phyloP scores from a whole-genome alignment of 2,329 filamentous ascomycete species.

The Akanthomyces muscarius region DNA sequence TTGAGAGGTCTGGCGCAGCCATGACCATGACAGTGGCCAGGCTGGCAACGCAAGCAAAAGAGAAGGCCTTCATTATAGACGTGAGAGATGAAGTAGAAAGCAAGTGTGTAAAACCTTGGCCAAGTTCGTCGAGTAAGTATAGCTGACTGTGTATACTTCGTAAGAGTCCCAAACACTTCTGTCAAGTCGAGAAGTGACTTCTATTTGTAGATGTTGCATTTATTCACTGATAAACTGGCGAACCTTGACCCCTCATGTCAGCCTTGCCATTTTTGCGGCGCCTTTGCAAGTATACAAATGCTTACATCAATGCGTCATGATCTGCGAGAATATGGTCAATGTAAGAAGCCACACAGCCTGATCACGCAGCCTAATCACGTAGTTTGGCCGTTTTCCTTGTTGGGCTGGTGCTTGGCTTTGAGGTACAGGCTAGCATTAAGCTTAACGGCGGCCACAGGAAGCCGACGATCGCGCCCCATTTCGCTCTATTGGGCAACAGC shows the following conservation, averaged over 20 bases:
- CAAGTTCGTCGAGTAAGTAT: too few species aligned
- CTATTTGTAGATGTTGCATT: neutral
- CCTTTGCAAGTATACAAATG: neutral
- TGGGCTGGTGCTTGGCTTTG: too few species aligned
- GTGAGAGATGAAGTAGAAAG: neutral
- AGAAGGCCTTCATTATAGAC: slow-evolving; percentile 30
- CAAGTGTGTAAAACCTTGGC: too few species aligned
- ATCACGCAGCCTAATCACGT: neutral
- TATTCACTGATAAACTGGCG: too few species aligned
- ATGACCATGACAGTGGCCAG: neutral
- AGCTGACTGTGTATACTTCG: too few species aligned
- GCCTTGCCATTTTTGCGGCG: neutral
- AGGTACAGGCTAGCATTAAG: too few species aligned
- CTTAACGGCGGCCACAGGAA: too few species aligned
- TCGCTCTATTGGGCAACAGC: too few species aligned
- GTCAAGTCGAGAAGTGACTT: neutral
- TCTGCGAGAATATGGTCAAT: neutral
- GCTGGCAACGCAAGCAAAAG: slow-evolving; percentile 33
- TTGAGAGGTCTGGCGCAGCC: neutral
- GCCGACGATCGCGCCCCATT: too few species aligned
- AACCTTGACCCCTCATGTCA: too few species aligned
- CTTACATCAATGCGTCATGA: neutral
- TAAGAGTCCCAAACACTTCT: too few species aligned
- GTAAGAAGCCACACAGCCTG: neutral
- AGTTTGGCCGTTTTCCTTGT: neutral